Percentiles rank a stretch among this genome's conserved stretches.
Conservation (phyloP, 768 basidiomycete species). For the Phanerodontia chrysosporium region DNA sequence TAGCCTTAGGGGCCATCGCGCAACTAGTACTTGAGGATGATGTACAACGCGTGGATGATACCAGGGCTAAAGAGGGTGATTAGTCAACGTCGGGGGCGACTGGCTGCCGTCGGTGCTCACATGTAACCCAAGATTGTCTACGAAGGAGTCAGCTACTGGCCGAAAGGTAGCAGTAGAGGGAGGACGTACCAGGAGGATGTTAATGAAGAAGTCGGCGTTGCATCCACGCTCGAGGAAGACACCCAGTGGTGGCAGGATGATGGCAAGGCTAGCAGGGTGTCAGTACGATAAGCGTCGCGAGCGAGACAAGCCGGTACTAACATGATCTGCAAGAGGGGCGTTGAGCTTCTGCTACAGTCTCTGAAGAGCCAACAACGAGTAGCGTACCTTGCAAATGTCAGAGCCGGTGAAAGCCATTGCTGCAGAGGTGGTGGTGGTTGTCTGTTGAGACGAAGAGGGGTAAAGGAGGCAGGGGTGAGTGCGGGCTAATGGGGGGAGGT, state of each 20-base stretch:
- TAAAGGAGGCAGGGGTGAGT: background rate
- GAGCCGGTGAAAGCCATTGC: conserved; percentile 67
- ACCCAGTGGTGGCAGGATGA: conserved; percentile 77
- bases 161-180: conserved; percentile 6
- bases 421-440: conserved; percentile 11
- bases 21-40: conserved; percentile 70
- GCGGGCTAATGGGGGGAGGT: conserved; percentile 1
- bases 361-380: background rate
- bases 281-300: background rate
- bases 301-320: conserved; percentile 21
- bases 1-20: background rate
- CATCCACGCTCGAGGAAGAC: conserved; percentile 91
- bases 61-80: conserved; percentile 52
- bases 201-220: conserved; percentile 69
- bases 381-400: conserved; percentile 73
- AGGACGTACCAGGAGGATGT: conserved; percentile 56
- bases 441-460: no score
- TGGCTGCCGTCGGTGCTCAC: conserved; percentile 37
- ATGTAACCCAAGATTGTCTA: conserved; percentile 74
- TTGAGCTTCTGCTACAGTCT: background rate
- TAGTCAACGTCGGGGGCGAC: background rate
- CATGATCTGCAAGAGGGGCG: conserved; percentile 37
- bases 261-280: conserved; percentile 44
- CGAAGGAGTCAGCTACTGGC: background rate
- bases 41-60: conserved; percentile 78